Evolutionary conservation across 768 basidiomycete species (phyloP), one percentile per base, ranked within the genome.

Genomic region (Suillus placidus): DNA sequence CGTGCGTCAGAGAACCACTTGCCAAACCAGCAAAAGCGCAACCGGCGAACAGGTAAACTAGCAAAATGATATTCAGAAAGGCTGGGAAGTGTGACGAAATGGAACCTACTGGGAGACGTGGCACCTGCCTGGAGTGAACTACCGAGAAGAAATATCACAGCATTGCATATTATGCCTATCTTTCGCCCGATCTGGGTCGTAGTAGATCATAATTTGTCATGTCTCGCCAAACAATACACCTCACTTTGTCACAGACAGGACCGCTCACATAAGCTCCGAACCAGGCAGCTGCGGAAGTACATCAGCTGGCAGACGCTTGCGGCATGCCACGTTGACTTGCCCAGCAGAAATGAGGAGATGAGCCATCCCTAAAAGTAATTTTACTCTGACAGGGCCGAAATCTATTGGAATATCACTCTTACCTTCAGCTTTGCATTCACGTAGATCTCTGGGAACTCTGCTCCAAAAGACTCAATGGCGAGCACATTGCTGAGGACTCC

Each of bases 401-500:
- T 32, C 16, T n/a, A 49, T 26, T 20, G 58, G 1, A 34, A 67
- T 16, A 34, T 14, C n/a, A 23, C n/a, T 1, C 51, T 62, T 43
- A 74, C 75, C 67, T 76, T 74, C 57, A 77, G 71, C 32, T 20
- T 61, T 20, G 69, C 60, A 61, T 76, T 40, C 74, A 61, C 72
- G 64, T 76, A 76, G 16, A 76, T 73, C 7, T 66, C 69, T 30
- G 75, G 75, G 64, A 77, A 76, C 34, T 73, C 71, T 23, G 75
- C 75, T n/a, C 76, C 75, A 23, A 76, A 76, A 38, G 75, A 77
- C 42, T 76, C 73, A 43, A 77, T 76, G 12, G 71, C 73, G 13
- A 76, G 76, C n/a, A 77, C 76, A 34, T 72, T 73, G 26, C 73
- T 73, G 43, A 77, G 70, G 49, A 76, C 76, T 7, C 74, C 75